A percentile compares a stretch with the other conserved stretches of the same genome.
Conservation (phyloP, 441 rosid species). For the Cnidoscolus chayamansa region DNA sequence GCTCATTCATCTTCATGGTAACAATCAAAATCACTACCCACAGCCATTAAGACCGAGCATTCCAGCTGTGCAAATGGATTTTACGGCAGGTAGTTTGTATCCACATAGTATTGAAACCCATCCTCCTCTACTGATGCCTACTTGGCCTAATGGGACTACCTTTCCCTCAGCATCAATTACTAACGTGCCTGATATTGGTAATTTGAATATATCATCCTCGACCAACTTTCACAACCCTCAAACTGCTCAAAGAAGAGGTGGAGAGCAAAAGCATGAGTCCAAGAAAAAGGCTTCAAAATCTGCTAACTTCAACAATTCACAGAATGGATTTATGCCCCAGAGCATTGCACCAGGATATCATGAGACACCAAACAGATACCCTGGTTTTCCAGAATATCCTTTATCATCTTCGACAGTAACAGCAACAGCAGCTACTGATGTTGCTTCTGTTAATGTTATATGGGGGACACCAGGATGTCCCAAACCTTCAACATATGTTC, state of each 20-base stretch:
- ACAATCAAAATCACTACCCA: conserved; percentile 22
- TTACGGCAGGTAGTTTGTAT: conserved; percentile 10
- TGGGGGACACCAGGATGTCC: conserved; percentile 40
- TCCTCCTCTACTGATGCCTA: conserved; percentile 1
- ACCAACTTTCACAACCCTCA: conserved; percentile 23
- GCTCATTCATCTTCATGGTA: conserved; percentile 20
- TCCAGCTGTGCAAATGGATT: conserved; percentile 21
- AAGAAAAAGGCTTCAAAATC: conserved; percentile 22
- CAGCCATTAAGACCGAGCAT: conserved; percentile 28
- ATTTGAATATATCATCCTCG: conserved; percentile 20
- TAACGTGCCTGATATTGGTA: conserved; percentile 26
- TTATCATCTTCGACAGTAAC: conserved; percentile 22
- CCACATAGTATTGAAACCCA: conserved; percentile 17
- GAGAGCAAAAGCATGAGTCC: conserved; percentile 25
- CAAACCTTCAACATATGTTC: conserved; percentile 29
- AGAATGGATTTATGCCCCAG: conserved; percentile 25
- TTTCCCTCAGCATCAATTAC: not conserved
- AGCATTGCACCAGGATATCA: conserved; percentile 15
- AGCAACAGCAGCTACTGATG: not conserved
- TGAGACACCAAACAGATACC: conserved; percentile 14
- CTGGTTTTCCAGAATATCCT: conserved; percentile 9
- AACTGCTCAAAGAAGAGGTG: conserved; percentile 25
- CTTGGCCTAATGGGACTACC: conserved; percentile 4
- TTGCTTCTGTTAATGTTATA: conserved; percentile 20
- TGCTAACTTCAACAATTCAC: conserved; percentile 14